Evolutionary conservation across 345 rosid species (phyloP), one percentile per base, ranked within the genome.

Genomic region (Rhizophora apiculata): DNA sequence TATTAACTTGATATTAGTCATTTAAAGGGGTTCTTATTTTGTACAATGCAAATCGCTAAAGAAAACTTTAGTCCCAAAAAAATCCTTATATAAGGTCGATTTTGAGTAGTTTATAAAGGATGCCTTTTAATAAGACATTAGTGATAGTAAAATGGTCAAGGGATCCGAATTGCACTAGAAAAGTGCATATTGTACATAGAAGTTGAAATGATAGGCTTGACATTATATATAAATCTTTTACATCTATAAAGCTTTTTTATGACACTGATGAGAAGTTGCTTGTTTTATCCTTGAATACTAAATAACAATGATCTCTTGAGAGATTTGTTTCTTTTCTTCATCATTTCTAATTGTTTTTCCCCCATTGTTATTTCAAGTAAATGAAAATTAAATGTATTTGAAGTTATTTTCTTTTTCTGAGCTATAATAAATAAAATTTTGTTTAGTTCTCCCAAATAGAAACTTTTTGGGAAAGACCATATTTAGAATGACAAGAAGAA

Each of bases 191-290:
- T 94, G 64, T 96, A 91, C 76, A 94, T 97, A 2, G 96, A 95
- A 77, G 97, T 94, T 4, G 93, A 95, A 76, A 89, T 91, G 97
- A 95, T 95, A 72, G 96, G 97, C n/a, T 86, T 95, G 80, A 95
- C 99, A 37, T 82, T 91, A 78, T 96, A 94, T 62, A 84, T 90
- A 36, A 94, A 94, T 78, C 92, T 94, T 34, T 74, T 94, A 69
- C 88, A 85, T n/a, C 72, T 94, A 6, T 87, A 86, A 68, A 97
- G 96, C 60, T 91, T 95, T 76, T 95, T 97, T 65, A 77, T 91
- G 96, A 91, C 97, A 0, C 81, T 0, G 88, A 86, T 26, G 97
- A 89, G 79, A 86, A 96, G 70, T 60, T 91, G 88, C 96, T 95
- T 2, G 89, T 91, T 68, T 68, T 91, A 95, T 84, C 99, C 97